Evolutionary conservation across 2,329 filamentous ascomycete genomes (phyloP).

Genomic region (Fusarium sp.): DNA sequence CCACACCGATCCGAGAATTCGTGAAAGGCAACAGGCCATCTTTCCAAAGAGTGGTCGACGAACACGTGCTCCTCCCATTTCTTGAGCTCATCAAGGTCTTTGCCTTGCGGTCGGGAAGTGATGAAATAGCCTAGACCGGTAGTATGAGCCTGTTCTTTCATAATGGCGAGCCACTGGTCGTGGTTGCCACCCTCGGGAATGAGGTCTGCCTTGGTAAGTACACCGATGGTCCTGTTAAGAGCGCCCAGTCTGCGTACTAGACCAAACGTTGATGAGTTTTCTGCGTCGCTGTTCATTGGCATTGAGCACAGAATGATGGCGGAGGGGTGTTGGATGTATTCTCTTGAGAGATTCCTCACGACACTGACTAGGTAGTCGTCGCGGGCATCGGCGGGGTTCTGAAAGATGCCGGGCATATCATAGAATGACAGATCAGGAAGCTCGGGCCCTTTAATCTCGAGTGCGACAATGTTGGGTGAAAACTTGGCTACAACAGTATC

Average conservation of each 20-base stretch:
- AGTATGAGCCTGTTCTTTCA: constrained; percentile 67
- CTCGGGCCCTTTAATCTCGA: constrained; percentile 76
- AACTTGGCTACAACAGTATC: constrained; percentile 69
- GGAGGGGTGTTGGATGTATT: constrained; percentile 74
- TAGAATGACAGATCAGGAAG: constrained; percentile 83
- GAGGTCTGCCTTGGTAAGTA: constrained; percentile 86
- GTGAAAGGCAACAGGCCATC: constrained; percentile 61
- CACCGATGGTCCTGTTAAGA: constrained; percentile 70
- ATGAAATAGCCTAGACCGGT: constrained; percentile 82
- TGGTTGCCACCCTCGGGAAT: constrained; percentile 61
- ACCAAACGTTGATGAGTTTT: constrained; percentile 75
- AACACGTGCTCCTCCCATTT: constrained; percentile 64
- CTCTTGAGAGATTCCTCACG: constrained; percentile 73
- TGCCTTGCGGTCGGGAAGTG: constrained; percentile 71
- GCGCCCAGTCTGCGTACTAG: constrained; percentile 68
- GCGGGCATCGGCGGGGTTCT: constrained; percentile 68
- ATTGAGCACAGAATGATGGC: constrained; percentile 81
- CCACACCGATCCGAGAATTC: constrained; percentile 60
- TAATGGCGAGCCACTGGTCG: constrained; percentile 69
- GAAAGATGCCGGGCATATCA: constrained; percentile 85
- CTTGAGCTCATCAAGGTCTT: constrained; percentile 61
- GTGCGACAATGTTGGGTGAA: constrained; percentile 80
- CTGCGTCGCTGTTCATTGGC: constrained; percentile 80
- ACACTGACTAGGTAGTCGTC: constrained; percentile 76
- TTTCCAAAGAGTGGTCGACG: constrained; percentile 48